Evolutionary conservation across 805 yeast genomes (phyloP).

Genomic region (Lachancea quebecensis): DNA sequence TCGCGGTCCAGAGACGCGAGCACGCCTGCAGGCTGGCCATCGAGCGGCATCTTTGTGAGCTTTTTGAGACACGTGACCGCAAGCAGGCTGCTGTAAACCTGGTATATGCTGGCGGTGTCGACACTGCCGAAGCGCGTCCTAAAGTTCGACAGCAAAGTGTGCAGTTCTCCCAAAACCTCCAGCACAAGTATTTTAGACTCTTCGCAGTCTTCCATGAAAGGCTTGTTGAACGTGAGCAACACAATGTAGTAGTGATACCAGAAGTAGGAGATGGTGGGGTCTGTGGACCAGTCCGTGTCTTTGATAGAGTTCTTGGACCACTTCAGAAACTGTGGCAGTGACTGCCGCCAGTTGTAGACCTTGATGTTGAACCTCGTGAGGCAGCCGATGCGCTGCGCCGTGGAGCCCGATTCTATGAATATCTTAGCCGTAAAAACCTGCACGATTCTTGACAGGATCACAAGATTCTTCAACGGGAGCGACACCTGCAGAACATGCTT

Average conservation of each 20-base stretch:
- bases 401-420: conserved; percentile 29
- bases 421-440: conserved; percentile 32
- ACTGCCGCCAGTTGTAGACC: conserved; percentile 45
- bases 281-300: conserved; percentile 37
- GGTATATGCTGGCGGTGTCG: conserved; percentile 25
- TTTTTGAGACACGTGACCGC: conserved; percentile 27
- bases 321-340: conserved; percentile 41
- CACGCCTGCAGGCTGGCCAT: conserved; percentile 1
- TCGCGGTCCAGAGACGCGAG: conserved; percentile 9
- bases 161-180: conserved; percentile 27
- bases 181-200: conserved; percentile 24
- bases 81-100: conserved; percentile 30
- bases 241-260: conserved; percentile 54
- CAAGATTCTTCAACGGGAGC: conserved; percentile 36
- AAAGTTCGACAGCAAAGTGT: conserved; percentile 25
- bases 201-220: conserved; percentile 42
- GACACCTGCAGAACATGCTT: conserved; percentile 29
- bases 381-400: conserved; percentile 33
- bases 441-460: conserved; percentile 36
- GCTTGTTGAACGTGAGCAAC: conserved; percentile 52
- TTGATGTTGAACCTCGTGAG: conserved; percentile 40
- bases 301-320: conserved; percentile 42
- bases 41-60: conserved; percentile 13
- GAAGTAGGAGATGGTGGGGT: conserved; percentile 48
- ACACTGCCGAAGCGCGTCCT: conserved; percentile 18